Evolutionary conservation across 2,329 filamentous ascomycete species (phyloP).

Genomic region (Lachnellula suecica): DNA sequence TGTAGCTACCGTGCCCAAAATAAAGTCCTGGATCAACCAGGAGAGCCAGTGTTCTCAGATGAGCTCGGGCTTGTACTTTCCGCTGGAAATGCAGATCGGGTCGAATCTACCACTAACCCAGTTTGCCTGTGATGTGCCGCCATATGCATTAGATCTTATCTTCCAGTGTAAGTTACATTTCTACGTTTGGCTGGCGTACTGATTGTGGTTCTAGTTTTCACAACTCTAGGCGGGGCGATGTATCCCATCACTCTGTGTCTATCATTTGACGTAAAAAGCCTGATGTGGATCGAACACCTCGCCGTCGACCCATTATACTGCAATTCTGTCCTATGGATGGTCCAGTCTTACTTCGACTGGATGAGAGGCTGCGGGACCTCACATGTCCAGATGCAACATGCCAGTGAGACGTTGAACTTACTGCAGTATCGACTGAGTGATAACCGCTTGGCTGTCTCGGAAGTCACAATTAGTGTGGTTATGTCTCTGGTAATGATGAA

Average conservation of each 20-base stretch:
- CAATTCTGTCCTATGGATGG: conserved; percentile 1
- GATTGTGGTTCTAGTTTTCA: neutral
- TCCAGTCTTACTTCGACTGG: conserved; percentile 3
- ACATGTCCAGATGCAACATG: neutral
- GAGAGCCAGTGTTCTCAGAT: neutral
- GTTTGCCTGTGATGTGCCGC: conserved; percentile 6
- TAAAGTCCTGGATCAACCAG: conserved; percentile 3
- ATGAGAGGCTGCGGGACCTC: neutral
- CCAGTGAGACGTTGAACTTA: neutral
- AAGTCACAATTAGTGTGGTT: neutral
- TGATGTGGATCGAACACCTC: conserved; percentile 2
- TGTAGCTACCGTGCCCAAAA: neutral
- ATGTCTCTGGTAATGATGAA: conserved; percentile 2
- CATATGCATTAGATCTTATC: conserved; percentile 4
- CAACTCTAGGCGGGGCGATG: neutral
- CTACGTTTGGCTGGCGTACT: neutral
- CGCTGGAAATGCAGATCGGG: neutral
- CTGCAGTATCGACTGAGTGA: neutral
- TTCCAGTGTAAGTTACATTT: neutral
- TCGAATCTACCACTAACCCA: neutral
- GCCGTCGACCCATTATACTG: conserved; percentile 1
- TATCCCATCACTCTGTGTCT: neutral
- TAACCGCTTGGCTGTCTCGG: neutral
- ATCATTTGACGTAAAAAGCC: neutral
- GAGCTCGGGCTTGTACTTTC: neutral